phyloP scores from a whole-genome alignment of 768 basidiomycete genomes.

The Inosperma sp. region DNA sequence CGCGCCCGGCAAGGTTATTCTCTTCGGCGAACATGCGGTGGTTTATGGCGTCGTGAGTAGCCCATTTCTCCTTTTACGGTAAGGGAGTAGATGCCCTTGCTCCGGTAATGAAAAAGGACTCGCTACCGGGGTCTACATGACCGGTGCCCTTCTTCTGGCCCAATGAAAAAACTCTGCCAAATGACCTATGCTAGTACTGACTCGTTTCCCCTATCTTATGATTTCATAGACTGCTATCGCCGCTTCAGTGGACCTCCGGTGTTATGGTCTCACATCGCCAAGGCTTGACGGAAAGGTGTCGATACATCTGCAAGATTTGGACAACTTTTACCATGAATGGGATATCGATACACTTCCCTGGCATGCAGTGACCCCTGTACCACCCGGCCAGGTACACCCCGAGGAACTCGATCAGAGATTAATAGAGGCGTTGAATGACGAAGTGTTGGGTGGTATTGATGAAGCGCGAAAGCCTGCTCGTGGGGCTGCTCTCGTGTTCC shows the following conservation, averaged over 20 bases:
- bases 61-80: constrained; percentile 15
- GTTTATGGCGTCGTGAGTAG: constrained; percentile 89
- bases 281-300: constrained; percentile 69
- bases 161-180: not conserved
- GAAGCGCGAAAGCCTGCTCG: constrained; percentile 37
- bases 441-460: constrained; percentile 35
- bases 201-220: constrained; percentile 5
- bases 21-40: constrained; percentile 98
- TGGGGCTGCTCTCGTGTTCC: constrained; percentile 61
- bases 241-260: constrained; percentile 91
- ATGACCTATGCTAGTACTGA: constrained; percentile 11
- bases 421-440: constrained; percentile 61
- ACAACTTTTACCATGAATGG: constrained; percentile 78
- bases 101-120: constrained; percentile 12
- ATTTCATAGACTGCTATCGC: constrained; percentile 80
- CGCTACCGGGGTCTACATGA: constrained; percentile 23
- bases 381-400: constrained; percentile 49
- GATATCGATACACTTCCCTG: constrained; percentile 72
- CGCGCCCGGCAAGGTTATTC: constrained; percentile 95
- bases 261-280: constrained; percentile 80
- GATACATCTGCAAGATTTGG: constrained; percentile 76
- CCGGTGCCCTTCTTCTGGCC: constrained; percentile 11
- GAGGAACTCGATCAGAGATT: constrained; percentile 70
- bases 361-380: constrained; percentile 58
- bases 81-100: too few relatives aligned